Percentiles rank a stretch among this genome's conserved stretches.
Evolutionary conservation across 371 early-diverging fungal species (phyloP).

Genomic region (Syncephalastrum monosporum): DNA sequence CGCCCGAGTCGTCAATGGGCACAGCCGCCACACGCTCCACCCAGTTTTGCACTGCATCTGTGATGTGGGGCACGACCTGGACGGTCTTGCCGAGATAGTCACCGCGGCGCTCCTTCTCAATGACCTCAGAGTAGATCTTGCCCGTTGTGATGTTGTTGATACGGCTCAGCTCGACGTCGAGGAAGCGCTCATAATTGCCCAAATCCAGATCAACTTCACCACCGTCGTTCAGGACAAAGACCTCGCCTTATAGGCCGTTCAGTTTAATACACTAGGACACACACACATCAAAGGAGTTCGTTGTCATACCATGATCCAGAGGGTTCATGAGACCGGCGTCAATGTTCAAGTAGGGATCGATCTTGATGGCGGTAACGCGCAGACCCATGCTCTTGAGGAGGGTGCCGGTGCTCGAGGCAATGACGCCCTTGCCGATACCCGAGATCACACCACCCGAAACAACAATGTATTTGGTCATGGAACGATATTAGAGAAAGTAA

Average conservation of each 20-base stretch:
- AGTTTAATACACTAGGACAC: conserved; percentile 1
- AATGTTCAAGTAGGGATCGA: conserved; percentile 99
- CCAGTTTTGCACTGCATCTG: conserved; percentile 98
- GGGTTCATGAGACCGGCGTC: conserved; percentile 98
- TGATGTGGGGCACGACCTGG: conserved; percentile 98
- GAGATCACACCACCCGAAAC: conserved; percentile 99
- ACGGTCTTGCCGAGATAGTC: conserved; percentile 99
- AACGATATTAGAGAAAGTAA: no score
- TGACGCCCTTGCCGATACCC: conserved; percentile 99
- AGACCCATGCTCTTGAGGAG: conserved; percentile 94
- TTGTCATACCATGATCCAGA: conserved; percentile 89
- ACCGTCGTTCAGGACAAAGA: conserved; percentile 99
- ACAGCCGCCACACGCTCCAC: conserved; percentile 89
- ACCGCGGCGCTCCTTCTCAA: conserved; percentile 91
- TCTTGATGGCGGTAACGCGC: conserved; percentile 98
- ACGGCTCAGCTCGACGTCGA: conserved; percentile 90
- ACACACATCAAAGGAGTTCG: background rate
- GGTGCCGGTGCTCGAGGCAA: conserved; percentile 97
- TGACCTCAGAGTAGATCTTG: conserved; percentile 95
- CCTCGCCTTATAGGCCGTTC: conserved; percentile 74
- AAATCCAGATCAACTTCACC: conserved; percentile 99
- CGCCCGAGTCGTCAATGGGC: conserved; percentile 83
- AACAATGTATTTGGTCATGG: conserved; percentile 91
- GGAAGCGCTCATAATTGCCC: conserved; percentile 99
- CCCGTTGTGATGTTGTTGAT: conserved; percentile 99